phyloP scores from a whole-genome alignment of 345 rosid genomes.

The Ricinus communis region DNA sequence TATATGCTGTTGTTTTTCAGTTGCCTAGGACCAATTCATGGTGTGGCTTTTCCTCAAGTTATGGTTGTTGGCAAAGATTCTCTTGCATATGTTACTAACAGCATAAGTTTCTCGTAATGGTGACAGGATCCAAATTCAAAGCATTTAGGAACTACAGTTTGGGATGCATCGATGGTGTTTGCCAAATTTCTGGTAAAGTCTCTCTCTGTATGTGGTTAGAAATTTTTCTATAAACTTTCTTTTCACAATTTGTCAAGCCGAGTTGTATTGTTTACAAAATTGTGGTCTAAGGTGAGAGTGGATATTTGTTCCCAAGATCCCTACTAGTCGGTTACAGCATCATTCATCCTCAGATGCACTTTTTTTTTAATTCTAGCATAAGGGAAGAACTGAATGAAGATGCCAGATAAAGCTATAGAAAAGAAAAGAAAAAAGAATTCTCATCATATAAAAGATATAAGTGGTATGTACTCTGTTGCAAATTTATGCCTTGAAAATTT shows the following conservation, averaged over 20 bases:
- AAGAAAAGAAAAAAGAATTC: background rate
- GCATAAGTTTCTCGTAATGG: constrained; percentile 14
- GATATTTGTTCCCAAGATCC: background rate
- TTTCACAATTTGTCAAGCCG: background rate
- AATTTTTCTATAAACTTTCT: background rate
- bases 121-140: constrained; percentile 93
- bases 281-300: background rate
- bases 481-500: background rate
- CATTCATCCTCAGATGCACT: background rate
- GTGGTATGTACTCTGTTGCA: background rate
- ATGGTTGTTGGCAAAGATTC: background rate
- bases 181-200: constrained; percentile 72
- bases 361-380: background rate
- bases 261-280: background rate
- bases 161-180: constrained; percentile 96
- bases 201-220: background rate
- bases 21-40: background rate
- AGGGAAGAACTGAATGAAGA: background rate
- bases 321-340: constrained; percentile 1
- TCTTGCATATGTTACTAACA: constrained; percentile 4
- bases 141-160: constrained; percentile 93
- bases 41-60: background rate
- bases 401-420: background rate
- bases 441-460: background rate
- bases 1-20: background rate